phyloP scores from a whole-genome alignment of 129 eudicot species.

The Lactuca saligna region DNA sequence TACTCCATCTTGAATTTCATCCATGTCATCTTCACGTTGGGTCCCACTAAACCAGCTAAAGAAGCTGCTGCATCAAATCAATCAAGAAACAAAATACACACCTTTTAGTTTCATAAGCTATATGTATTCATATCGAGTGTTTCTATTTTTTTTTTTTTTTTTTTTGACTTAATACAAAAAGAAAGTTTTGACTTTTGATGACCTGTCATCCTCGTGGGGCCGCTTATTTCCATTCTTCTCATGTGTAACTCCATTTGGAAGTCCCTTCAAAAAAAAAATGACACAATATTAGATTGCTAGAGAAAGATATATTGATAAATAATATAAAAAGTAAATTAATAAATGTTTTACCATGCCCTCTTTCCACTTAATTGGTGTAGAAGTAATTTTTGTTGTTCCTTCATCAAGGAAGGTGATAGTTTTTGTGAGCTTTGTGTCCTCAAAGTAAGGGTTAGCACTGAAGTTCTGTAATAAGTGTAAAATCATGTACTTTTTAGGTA shows the following conservation, averaged over 20 bases:
- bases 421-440: slow-evolving; percentile 80
- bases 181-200: slow-evolving; percentile 10
- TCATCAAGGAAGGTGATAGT: slow-evolving; percentile 78
- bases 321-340: slow-evolving; percentile 1
- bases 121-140: too few relatives aligned
- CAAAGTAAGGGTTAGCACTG: slow-evolving; percentile 76
- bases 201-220: slow-evolving; percentile 81
- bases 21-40: slow-evolving; percentile 50
- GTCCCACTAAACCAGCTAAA: slow-evolving; percentile 82
- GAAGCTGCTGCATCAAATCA: slow-evolving; percentile 68
- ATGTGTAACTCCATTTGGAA: slow-evolving; percentile 63
- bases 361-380: slow-evolving; percentile 88
- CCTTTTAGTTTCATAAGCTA: too few relatives aligned
- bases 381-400: slow-evolving; percentile 68
- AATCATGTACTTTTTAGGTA: not conserved
- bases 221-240: slow-evolving; percentile 87
- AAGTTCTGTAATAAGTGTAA: slow-evolving; percentile 51
- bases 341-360: slow-evolving; percentile 69
- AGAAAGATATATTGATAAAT: not conserved
- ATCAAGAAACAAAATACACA: not conserved
- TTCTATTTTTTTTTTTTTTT: too few relatives aligned
- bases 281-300: slow-evolving; percentile 11
- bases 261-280: slow-evolving; percentile 46
- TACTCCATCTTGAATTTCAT: slow-evolving; percentile 70
- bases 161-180: not conserved